Conservation (phyloP, 2,329 filamentous ascomycete species). For the Rhynchosporium secalis region DNA sequence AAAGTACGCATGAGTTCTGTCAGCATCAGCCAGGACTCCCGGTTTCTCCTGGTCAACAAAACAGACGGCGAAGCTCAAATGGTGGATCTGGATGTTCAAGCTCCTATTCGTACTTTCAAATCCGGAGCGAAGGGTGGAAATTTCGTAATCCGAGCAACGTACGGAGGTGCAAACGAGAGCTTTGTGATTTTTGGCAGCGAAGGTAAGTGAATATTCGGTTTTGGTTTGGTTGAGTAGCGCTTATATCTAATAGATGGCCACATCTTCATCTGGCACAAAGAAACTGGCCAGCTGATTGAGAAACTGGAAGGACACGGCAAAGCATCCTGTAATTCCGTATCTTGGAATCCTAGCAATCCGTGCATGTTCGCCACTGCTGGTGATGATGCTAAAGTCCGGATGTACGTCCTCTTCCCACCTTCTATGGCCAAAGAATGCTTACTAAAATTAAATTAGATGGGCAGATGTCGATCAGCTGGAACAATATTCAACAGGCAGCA, state of each 20-base stretch:
- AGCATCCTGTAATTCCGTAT: slow-evolving; percentile 80
- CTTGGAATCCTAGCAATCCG: slow-evolving; percentile 84
- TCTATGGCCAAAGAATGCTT: not conserved
- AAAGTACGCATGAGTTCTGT: slow-evolving; percentile 75
- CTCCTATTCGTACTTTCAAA: slow-evolving; percentile 68
- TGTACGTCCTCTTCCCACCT: slow-evolving; percentile 60
- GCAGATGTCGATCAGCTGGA: slow-evolving; percentile 19
- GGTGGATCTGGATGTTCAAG: slow-evolving; percentile 72
- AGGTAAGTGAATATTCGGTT: slow-evolving; percentile 53
- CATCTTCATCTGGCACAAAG: slow-evolving; percentile 90
- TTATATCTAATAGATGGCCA: slow-evolving; percentile 51
- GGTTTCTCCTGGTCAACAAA: slow-evolving; percentile 78
- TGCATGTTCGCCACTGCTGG: slow-evolving; percentile 88
- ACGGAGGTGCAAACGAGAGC: slow-evolving; percentile 88
- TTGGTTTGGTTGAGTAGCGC: slow-evolving; percentile 6
- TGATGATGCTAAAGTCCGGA: slow-evolving; percentile 80
- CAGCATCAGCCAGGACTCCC: slow-evolving; percentile 78
- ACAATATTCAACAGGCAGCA: slow-evolving; percentile 14
- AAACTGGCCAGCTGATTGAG: slow-evolving; percentile 73
- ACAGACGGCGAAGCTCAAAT: slow-evolving; percentile 74
- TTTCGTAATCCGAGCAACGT: slow-evolving; percentile 77
- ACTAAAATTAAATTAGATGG: slow-evolving; percentile 19
- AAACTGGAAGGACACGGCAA: slow-evolving; percentile 71
- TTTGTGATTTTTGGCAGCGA: slow-evolving; percentile 92
- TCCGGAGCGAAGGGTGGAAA: slow-evolving; percentile 72